Evolutionary conservation across 768 basidiomycete species (phyloP), one percentile per base, ranked within the genome.

Genomic region (Leucocoprinus sp.): DNA sequence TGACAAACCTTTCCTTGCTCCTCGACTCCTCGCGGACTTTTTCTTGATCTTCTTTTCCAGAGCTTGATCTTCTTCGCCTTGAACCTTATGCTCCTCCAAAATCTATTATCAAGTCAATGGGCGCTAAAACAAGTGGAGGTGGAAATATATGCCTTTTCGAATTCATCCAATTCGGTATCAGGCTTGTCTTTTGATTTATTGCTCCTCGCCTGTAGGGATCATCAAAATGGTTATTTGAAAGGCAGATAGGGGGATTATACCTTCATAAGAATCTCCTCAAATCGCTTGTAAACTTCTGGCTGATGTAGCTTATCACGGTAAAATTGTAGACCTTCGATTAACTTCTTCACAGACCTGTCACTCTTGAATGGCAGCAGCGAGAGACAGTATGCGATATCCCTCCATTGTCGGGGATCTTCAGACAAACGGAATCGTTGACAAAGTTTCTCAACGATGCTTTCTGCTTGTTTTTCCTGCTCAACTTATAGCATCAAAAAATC

Each of bases 271-370:
- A 98, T 97, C 58, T 98, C 93, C 21, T 73, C 74, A 63, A 99
- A 97, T 37, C 81, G 70, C 23, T 69, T 72, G 60, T 74, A 97
- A 4, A 99, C 95, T 1, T 63, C 68, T 33, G 79, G 71, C 50
- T 98, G 93, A 64, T 95, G 89, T 31, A 99, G 67, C 64, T 99
- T 99, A 69, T 98, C 96, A 42, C 92, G 84, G 57, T 99, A 99
- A 65, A 82, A 86, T 37, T 84, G 89, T 19, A 99, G 62, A 1
- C 80, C 93, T 52, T 98, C 95, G 54, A 92, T 87, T 49, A 98
- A 77, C 61, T 93, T 96, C 76, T 96, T 97, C 55, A 97, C 80
- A 0, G 93, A 95, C 24, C 87, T 78, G 54, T 99, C 96, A 1
- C 92, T 93, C 60, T 97, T 97, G 85, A 89, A 99, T 0, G 93